Evolutionary conservation across 2,329 filamentous ascomycete genomes (phyloP), one percentile per base, ranked within the genome.

Genomic region (Calonectria honghensis): DNA sequence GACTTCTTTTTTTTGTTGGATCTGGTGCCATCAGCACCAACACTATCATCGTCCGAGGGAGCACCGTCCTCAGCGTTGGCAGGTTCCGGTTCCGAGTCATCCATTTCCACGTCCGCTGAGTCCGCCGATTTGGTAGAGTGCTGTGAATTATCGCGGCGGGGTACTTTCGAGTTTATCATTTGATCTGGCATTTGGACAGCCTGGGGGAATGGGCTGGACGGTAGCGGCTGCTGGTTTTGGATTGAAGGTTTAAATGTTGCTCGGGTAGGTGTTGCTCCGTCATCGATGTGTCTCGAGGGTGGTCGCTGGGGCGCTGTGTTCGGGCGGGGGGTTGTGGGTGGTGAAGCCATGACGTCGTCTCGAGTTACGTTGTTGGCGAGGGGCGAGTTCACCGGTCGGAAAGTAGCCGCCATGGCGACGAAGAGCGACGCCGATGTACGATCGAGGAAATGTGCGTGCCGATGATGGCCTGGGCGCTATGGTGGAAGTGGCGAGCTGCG

Each of bases 1-100:
- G 96, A 95, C 85, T 98, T 98, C 87, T 98, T 98, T 90, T 98
- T 98, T 87, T 97, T 98, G 68, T 91, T 93, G 11, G 94, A 94
- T 76, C 93, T 91, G n/a, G 89, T 88, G 52, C 92, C 88, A 82
- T 94, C 92, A 14, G 89, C 91, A 72, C 90, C 90, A 29, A 93
- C 88, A 78, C 90, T 92, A 48, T 91, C 93, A 64, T 91, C 91
- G 75, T 95, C 94, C 16, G 94, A 94, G 39, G 84, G 89, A 31
- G 84, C 88, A 24, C 85, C 88, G 50, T 90, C 90, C 16, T 91
- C 90, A 67, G 83, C 85, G 1, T 80, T 83, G 32, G 85, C 86
- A 4, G 79, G 85, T 77, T 94, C 94, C 67, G 90, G 93, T 72
- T 95, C 94, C 14, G 94, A 94, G 24, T 94, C 93, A 50, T 93